Base-by-base conservation (phyloP, 2,329 filamentous ascomycete species). In the Penicillium sp. region DNA sequence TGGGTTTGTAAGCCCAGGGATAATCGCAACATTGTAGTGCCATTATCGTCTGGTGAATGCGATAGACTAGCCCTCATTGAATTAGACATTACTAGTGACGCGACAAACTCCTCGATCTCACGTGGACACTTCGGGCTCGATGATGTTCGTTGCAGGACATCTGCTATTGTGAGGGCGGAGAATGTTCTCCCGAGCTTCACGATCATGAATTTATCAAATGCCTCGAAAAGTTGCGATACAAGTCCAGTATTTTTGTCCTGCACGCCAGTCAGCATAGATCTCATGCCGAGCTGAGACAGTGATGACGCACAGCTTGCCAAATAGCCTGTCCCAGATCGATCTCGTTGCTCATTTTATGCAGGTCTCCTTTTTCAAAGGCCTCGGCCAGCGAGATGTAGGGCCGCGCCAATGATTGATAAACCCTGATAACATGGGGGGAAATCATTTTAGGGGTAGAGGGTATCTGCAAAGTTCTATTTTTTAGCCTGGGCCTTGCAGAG, bases 201-300 rank as follows among this genome's bases (percentile, higher is more conserved):
- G 61, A 98, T 86, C 63, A 91, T 88, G 80, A 90, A 92, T 69
- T 88, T 88, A 68, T 91, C 88, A 72, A 93, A 91, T 9, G 90
- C 88, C 21, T 85, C 80, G 45, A 90, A 75, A 11, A 94, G 88
- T 73, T 92, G 87, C 5, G 82, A 79, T 13, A 96, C 82, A 15
- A 98, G 84, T 3, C 88, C 86, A 4, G 80, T 76, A 70, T 96
- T 98, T 51, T 86, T 86, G 69, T 98, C 93, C 67, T 85, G 61
- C 58, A 67, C 19, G 62, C 61, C 17, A 19, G 41, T 65, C 29
- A 68, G 60, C 46, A 53, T 19, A 38, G 6, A 9, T 29, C 26
- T 19, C 45, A 30, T 23, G 4, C 26, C 5, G 11, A 26, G 23
- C 6, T 21, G n/a, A 17, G 11, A 13, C 57, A 45, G 19, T 45